Conservation (phyloP, 1,139 yeast species). For the Taiozyma sp. region DNA sequence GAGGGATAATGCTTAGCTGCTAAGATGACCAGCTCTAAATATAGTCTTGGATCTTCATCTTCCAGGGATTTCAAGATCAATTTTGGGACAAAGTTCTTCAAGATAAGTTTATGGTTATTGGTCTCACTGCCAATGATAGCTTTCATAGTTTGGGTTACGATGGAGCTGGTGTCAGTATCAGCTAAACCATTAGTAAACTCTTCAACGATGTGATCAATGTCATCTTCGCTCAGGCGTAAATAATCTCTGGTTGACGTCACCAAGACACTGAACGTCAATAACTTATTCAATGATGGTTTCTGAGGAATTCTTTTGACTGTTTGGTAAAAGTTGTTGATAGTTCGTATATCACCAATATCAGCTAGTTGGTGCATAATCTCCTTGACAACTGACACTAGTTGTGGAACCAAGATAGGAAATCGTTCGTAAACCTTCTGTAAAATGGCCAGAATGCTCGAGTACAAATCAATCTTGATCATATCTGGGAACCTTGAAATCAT, state of each 20-base stretch:
- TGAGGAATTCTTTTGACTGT: conserved; percentile 30
- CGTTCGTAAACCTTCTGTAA: conserved; percentile 7
- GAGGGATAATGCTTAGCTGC: conserved; percentile 36
- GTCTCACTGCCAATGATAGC: conserved; percentile 6
- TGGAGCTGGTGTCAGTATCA: conserved; percentile 15
- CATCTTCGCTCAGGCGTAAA: conserved; percentile 35
- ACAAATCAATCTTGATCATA: conserved; percentile 63
- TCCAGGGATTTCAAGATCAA: conserved; percentile 8
- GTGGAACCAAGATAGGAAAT: conserved; percentile 37
- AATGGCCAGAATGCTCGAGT: conserved; percentile 52
- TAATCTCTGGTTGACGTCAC: conserved; percentile 47
- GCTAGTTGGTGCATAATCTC: conserved; percentile 36
- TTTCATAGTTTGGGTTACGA: conserved; percentile 21
- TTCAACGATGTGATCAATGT: conserved; percentile 51
- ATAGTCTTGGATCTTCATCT: conserved; percentile 35
- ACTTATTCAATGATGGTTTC: conserved; percentile 14
- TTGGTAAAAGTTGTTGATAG: conserved; percentile 36
- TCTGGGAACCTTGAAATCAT: conserved; percentile 65
- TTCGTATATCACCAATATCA: conserved; percentile 26
- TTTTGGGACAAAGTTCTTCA: conserved; percentile 14
- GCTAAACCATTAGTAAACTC: conserved; percentile 34
- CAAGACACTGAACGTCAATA: conserved; percentile 57
- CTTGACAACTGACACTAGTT: conserved; percentile 55
- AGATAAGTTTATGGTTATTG: conserved; percentile 3
- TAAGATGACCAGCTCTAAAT: conserved; percentile 51